Evolutionary conservation across 352 stramenopile species (phyloP).

Genomic region (Lagenidium sp.): DNA sequence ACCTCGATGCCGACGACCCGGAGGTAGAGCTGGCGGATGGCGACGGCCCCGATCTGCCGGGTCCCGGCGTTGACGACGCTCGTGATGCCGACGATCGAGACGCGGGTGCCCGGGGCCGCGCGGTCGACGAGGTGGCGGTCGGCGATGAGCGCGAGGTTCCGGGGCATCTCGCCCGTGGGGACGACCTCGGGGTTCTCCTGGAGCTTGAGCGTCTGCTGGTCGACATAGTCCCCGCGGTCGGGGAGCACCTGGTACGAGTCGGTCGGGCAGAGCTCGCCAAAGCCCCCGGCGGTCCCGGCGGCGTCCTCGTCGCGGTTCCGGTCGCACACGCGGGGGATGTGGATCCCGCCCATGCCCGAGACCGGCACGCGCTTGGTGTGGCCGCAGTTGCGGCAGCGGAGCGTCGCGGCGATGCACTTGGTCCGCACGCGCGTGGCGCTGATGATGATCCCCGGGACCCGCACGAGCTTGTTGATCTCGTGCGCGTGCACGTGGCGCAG

Average conservation of each 20-base stretch:
- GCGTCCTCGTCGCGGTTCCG: conserved; percentile 44
- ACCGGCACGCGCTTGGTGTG: conserved; percentile 59
- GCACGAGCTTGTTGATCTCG: conserved; percentile 87
- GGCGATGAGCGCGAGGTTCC: conserved; percentile 91
- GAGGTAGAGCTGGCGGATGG: conserved; percentile 93
- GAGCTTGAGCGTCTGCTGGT: conserved; percentile 99
- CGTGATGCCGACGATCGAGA: conserved; percentile 94
- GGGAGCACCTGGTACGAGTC: conserved; percentile 94
- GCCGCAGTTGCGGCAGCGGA: conserved; percentile 88
- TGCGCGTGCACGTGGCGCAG: conserved; percentile 82
- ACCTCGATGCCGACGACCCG: conserved; percentile 94
- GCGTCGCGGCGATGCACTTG: conserved; percentile 86
- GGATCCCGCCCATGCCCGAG: conserved; percentile 57
- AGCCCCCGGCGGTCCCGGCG: too few relatives aligned
- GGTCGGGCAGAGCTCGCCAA: conserved; percentile 60
- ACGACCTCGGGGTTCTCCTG: conserved; percentile 95
- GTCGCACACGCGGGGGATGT: conserved; percentile 81
- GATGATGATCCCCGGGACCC: conserved; percentile 96
- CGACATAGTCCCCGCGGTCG: conserved; percentile 93
- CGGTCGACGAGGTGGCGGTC: conserved; percentile 95
- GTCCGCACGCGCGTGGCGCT: conserved; percentile 90
- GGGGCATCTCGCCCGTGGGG: conserved; percentile 98
- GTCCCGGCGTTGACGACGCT: conserved; percentile 86
- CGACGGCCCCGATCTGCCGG: conserved; percentile 71
- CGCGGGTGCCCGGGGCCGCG: conserved; percentile 93